Percentiles rank a stretch among this genome's conserved stretches.
Evolutionary conservation across 2,329 filamentous ascomycete species (phyloP).

Genomic region (Verticillium albo-atrum): DNA sequence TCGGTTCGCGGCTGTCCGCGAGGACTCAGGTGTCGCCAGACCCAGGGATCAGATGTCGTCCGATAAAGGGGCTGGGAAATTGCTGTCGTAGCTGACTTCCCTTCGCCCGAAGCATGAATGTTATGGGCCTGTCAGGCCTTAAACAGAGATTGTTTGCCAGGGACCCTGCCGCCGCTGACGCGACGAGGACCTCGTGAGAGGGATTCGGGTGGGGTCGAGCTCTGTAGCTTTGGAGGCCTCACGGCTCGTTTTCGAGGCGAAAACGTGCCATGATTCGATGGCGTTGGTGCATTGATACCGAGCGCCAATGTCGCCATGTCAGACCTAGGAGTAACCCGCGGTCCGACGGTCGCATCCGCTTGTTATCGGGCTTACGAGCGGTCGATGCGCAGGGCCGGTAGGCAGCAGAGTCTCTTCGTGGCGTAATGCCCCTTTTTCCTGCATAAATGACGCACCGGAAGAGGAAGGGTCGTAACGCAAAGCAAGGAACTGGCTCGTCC

Average conservation of each 20-base stretch:
- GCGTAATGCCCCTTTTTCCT: background rate
- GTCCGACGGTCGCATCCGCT: background rate
- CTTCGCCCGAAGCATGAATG: background rate
- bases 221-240: background rate
- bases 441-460: background rate
- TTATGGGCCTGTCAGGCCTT: background rate
- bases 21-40: background rate
- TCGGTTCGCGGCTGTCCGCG: background rate
- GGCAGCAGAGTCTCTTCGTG: background rate
- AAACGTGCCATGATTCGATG: background rate
- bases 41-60: background rate
- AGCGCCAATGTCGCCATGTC: background rate
- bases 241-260: background rate
- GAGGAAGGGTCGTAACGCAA: background rate
- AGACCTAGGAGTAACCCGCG: background rate
- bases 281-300: background rate
- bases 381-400: background rate
- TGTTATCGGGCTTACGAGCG: background rate
- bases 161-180: background rate
- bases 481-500: background rate
- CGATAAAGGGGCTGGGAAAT: background rate
- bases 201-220: background rate
- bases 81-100: background rate
- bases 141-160: background rate
- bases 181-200: background rate